These are phyloP conservation scores for Fusarium haematococcum DNA, from an alignment of 2,329 filamentous ascomycete species.

Conservation along the genomic window DNA sequence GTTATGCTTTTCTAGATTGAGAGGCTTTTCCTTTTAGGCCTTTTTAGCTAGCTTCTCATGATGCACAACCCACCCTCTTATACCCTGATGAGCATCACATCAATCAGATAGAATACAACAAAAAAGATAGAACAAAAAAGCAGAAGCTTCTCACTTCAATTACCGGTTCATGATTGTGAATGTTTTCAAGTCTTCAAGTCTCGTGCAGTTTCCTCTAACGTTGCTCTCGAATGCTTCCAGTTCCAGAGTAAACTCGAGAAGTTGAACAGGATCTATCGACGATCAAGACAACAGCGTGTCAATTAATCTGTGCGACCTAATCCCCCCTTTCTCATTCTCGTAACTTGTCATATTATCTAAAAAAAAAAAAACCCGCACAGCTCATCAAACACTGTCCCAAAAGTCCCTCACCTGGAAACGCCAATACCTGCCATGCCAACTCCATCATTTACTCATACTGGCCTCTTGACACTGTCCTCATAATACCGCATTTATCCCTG, in stretches of 20 bases:
- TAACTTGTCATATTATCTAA: background rate
- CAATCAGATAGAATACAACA: conserved; percentile 34
- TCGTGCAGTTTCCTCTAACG: background rate
- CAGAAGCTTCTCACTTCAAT: conserved; percentile 13
- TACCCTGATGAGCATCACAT: conserved; percentile 50
- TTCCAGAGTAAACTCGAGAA: background rate
- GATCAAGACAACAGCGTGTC: background rate
- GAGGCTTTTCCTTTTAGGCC: conserved; percentile 20
- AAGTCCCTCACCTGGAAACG: conserved; percentile 1
- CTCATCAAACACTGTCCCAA: background rate
- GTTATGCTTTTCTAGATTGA: conserved; percentile 20
- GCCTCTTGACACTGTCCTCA: background rate
- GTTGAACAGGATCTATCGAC: background rate
- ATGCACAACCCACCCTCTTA: conserved; percentile 40
- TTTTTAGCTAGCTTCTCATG: conserved; percentile 33
- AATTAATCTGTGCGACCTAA: no score
- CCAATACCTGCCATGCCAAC: background rate
- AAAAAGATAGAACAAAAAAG: conserved; percentile 26
- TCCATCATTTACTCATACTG: background rate
- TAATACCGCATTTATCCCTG: background rate
- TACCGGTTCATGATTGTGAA: background rate
- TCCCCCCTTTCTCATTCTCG: background rate
- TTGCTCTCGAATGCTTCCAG: background rate
- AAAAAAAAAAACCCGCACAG: conserved; percentile 5
- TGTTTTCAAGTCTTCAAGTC: background rate